Evolutionary conservation across 805 yeast genomes (phyloP).

Genomic region (Barnettozyma botsteinii): DNA sequence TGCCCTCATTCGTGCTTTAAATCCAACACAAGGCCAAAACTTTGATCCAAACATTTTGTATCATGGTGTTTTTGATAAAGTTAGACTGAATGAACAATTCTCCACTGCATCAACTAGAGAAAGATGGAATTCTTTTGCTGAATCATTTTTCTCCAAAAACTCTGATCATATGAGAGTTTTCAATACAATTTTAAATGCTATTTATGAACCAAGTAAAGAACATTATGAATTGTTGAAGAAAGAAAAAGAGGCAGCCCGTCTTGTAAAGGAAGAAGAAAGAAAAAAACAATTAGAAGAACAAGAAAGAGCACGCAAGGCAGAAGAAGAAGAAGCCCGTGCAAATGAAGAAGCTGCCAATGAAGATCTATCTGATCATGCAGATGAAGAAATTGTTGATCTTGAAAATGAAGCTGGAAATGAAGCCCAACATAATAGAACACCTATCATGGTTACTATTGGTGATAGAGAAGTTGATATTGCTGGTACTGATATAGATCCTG

Average conservation of each 20-base stretch:
- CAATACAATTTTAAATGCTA: slow-evolving; percentile 39
- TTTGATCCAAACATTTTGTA: neutral
- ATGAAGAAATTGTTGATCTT: too few relatives aligned
- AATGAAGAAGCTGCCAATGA: neutral
- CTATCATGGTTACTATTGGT: slow-evolving; percentile 67
- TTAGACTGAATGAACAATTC: slow-evolving; percentile 8
- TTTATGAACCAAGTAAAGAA: slow-evolving; percentile 44
- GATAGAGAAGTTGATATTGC: slow-evolving; percentile 78
- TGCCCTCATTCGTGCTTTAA: neutral
- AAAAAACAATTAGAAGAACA: slow-evolving; percentile 21
- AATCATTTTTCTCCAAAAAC: slow-evolving; percentile 43
- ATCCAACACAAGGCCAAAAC: neutral
- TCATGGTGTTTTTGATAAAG: neutral
- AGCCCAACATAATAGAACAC: slow-evolving; percentile 31
- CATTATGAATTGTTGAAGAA: slow-evolving; percentile 21
- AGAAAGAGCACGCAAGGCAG: slow-evolving; percentile 10
- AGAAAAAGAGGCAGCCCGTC: slow-evolving; percentile 24
- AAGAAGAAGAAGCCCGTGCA: neutral
- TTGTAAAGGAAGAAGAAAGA: slow-evolving; percentile 25
- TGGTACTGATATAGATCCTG: slow-evolving; percentile 90
- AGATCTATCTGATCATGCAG: slow-evolving; percentile 19
- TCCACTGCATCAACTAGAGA: slow-evolving; percentile 44
- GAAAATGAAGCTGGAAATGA: slow-evolving; percentile 9
- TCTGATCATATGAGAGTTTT: slow-evolving; percentile 32
- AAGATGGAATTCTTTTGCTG: slow-evolving; percentile 61